Conservation (phyloP, 331 rosid species). For the Quercus lobata region DNA sequence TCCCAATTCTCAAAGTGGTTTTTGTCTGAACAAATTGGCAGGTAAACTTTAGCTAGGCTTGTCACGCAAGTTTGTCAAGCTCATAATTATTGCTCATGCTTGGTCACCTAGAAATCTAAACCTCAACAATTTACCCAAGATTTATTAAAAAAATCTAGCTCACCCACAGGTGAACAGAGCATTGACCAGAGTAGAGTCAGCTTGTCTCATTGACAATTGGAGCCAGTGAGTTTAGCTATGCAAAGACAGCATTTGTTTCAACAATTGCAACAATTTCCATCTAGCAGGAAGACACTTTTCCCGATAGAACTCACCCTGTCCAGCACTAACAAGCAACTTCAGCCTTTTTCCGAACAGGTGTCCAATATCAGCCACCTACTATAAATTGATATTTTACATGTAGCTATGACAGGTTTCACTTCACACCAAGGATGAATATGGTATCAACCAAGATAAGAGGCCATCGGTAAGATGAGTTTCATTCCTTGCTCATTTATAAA, state of each 20-base stretch:
- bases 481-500: conserved; percentile 13
- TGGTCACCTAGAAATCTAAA: background rate
- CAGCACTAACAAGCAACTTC: background rate
- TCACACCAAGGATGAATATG: background rate
- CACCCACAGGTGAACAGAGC: background rate
- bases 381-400: background rate
- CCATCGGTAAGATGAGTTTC: background rate
- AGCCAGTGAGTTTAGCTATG: background rate
- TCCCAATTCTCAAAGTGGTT: background rate
- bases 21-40: background rate
- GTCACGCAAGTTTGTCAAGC: background rate
- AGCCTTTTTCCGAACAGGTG: background rate
- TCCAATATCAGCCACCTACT: background rate
- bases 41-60: background rate
- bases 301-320: background rate
- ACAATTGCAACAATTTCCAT: background rate
- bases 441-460: background rate
- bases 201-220: background rate
- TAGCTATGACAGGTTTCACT: background rate
- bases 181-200: background rate
- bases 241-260: background rate
- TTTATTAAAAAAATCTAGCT: background rate
- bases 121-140: background rate
- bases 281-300: background rate
- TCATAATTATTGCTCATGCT: background rate